phyloP scores from a whole-genome alignment of 768 basidiomycete genomes.

The Jaapia argillacea region DNA sequence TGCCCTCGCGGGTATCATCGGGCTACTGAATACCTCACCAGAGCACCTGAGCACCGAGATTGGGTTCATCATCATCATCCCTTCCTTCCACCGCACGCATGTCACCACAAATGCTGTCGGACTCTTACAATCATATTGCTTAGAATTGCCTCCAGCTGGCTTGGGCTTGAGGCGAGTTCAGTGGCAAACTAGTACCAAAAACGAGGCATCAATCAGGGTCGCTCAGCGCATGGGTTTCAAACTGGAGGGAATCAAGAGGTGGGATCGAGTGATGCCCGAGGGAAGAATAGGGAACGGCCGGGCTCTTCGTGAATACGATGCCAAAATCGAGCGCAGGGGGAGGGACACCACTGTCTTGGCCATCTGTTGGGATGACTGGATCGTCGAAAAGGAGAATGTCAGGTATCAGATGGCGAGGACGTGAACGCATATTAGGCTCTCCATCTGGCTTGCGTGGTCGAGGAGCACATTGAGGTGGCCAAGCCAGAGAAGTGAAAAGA shows the following conservation, averaged over 20 bases:
- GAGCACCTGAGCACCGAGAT: constrained; percentile 39
- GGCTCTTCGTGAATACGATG: background rate
- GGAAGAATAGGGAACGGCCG: background rate
- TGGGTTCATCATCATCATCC: constrained; percentile 42
- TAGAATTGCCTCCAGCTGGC: constrained; percentile 18
- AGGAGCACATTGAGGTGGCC: too few species aligned
- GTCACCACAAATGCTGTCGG: constrained; percentile 46
- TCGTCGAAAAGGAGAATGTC: too few species aligned
- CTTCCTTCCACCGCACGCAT: constrained; percentile 53
- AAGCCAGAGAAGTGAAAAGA: too few species aligned
- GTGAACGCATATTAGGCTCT: too few species aligned
- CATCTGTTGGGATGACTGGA: background rate
- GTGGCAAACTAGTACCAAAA: constrained; percentile 22
- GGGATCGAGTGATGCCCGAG: constrained; percentile 8
- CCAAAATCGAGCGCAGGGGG: background rate
- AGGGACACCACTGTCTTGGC: background rate
- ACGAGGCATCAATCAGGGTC: constrained; percentile 16
- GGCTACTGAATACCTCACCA: constrained; percentile 34
- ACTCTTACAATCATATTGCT: constrained; percentile 34
- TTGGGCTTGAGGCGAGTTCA: constrained; percentile 22
- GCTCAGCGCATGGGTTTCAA: constrained; percentile 22
- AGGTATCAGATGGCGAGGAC: too few species aligned
- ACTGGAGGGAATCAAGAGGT: constrained; percentile 17
- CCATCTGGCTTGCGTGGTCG: too few species aligned
- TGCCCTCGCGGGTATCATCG: constrained; percentile 42